These are phyloP conservation scores for Rhamnella rubrinervis DNA, from an alignment of 331 rosid species.

Conservation along the genomic window DNA sequence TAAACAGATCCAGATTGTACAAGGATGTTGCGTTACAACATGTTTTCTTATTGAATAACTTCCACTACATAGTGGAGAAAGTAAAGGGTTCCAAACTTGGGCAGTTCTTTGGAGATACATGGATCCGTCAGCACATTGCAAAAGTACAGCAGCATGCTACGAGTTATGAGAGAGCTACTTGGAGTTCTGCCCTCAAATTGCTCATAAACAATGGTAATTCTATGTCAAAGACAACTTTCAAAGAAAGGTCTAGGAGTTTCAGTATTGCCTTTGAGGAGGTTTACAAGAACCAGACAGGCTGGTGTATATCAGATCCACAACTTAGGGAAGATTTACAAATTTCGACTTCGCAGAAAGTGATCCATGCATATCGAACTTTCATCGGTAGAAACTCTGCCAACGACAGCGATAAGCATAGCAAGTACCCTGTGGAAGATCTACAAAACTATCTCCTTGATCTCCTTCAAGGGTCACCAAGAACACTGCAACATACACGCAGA, in stretches of 20 bases:
- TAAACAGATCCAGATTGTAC: conserved; percentile 51
- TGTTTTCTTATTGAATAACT: conserved; percentile 66
- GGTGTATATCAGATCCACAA: conserved; percentile 41
- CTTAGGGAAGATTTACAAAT: conserved; percentile 64
- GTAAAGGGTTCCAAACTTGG: conserved; percentile 40
- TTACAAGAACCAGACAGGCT: conserved; percentile 61
- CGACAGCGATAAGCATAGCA: conserved; percentile 49
- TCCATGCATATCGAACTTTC: conserved; percentile 53
- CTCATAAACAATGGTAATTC: conserved; percentile 22
- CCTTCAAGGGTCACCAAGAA: conserved; percentile 49
- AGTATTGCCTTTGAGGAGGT: conserved; percentile 52
- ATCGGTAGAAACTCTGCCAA: conserved; percentile 27
- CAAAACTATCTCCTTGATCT: conserved; percentile 48
- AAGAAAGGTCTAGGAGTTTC: conserved; percentile 46
- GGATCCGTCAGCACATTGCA: conserved; percentile 49
- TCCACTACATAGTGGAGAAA: conserved; percentile 61
- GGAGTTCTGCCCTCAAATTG: conserved; percentile 43
- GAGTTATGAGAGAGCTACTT: conserved; percentile 42
- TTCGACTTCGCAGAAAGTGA: conserved; percentile 49
- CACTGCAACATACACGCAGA: conserved; percentile 33
- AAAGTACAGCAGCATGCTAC: conserved; percentile 38
- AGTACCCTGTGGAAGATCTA: conserved; percentile 53
- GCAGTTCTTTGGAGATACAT: conserved; percentile 42
- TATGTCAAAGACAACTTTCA: conserved; percentile 18
- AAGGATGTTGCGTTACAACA: conserved; percentile 47